phyloP scores from a whole-genome alignment of 805 yeast genomes.

The Kregervanrija pseudodelftensis region DNA sequence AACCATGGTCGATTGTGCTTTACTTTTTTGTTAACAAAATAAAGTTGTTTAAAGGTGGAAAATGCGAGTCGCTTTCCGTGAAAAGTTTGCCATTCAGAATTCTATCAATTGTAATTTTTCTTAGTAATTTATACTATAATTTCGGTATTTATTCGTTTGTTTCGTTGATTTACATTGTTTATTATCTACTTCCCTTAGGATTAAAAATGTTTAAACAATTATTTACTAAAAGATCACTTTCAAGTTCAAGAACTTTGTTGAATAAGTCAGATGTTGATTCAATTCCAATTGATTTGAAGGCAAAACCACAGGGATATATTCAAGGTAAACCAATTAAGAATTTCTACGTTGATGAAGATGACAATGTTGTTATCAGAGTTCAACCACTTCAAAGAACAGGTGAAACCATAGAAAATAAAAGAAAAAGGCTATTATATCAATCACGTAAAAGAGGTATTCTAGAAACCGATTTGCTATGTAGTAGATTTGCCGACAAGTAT shows the following conservation, averaged over 20 bases:
- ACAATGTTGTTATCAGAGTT: slow-evolving; percentile 53
- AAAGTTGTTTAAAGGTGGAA: not conserved
- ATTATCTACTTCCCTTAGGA: too few species aligned
- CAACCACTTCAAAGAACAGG: slow-evolving; percentile 72
- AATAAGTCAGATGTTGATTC: slow-evolving; percentile 6
- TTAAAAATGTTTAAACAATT: too few species aligned
- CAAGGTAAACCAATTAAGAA: slow-evolving; percentile 17
- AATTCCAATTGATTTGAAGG: slow-evolving; percentile 5
- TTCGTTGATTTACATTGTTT: too few species aligned
- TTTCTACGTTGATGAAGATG: slow-evolving; percentile 24
- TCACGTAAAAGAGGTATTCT: slow-evolving; percentile 91
- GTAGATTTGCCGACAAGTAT: slow-evolving; percentile 77
- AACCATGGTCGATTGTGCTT: not conserved
- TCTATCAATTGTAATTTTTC: too few species aligned
- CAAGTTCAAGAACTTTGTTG: too few species aligned
- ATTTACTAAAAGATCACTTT: too few species aligned
- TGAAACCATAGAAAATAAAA: slow-evolving; percentile 65
- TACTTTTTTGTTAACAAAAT: not conserved
- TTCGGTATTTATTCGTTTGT: too few species aligned
- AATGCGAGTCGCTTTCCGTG: not conserved
- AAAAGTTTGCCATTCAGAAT: not conserved
- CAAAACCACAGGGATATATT: slow-evolving; percentile 12
- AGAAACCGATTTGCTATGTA: slow-evolving; percentile 81
- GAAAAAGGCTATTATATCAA: slow-evolving; percentile 88
- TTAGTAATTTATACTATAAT: too few species aligned